Evolutionary conservation across 192 early-diverging fungal genomes (phyloP).

Genomic region (Coemansia sp.): DNA sequence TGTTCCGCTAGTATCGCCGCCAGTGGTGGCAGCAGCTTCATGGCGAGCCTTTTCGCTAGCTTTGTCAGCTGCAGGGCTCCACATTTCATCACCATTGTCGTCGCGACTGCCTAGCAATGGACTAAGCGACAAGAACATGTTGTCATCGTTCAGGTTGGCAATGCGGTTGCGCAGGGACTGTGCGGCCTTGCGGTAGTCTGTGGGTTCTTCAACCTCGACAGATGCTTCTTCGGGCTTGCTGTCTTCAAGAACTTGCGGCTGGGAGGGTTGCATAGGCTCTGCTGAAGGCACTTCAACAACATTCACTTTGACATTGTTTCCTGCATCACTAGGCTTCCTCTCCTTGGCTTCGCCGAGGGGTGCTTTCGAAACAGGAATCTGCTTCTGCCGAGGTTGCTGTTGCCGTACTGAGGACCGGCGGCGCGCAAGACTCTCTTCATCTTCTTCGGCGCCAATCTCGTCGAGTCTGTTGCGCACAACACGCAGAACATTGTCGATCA

Average conservation of each 20-base stretch:
- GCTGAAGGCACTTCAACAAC: constrained; percentile 5
- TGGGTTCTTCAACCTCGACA: constrained; percentile 47
- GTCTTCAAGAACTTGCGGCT: neutral
- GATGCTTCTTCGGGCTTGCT: neutral
- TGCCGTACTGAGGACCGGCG: neutral
- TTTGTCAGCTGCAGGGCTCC: neutral
- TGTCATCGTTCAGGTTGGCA: constrained; percentile 23
- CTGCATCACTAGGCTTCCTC: neutral
- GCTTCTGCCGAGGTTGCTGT: neutral
- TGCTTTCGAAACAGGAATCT: neutral
- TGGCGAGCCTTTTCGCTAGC: constrained; percentile 1
- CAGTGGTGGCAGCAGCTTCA: neutral
- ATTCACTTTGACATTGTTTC: constrained; percentile 19
- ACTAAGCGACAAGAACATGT: constrained; percentile 35
- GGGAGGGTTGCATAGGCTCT: neutral
- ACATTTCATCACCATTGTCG: neutral
- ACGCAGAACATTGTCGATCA: constrained; percentile 38
- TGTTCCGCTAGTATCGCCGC: neutral
- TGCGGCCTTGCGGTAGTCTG: constrained; percentile 34
- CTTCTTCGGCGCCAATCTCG: constrained; percentile 37
- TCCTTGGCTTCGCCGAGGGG: neutral
- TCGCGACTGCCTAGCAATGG: constrained; percentile 14
- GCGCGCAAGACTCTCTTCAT: constrained; percentile 2
- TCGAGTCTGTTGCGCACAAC: constrained; percentile 39
- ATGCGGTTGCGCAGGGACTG: constrained; percentile 38